phyloP scores from a whole-genome alignment of 352 stramenopile species.

The Blastocystis sp. region DNA sequence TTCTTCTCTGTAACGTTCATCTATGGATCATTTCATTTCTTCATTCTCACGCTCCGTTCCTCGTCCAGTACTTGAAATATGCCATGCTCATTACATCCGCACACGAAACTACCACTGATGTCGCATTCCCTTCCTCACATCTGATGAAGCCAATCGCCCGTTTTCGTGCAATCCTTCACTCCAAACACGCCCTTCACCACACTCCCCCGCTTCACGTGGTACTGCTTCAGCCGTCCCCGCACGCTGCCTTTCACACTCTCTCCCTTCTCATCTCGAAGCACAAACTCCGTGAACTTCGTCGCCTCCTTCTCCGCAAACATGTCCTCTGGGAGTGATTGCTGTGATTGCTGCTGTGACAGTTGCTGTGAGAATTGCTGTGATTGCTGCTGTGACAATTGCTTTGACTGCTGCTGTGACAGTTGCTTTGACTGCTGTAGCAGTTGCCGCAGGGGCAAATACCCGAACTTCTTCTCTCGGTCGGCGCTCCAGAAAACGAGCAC shows the following conservation, averaged over 20 bases:
- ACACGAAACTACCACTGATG: constrained; percentile 20
- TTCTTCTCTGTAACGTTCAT: background rate
- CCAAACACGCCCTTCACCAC: background rate
- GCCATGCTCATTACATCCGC: background rate
- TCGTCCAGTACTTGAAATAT: too few relatives aligned
- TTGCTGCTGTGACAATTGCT: too few relatives aligned
- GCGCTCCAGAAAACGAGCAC: constrained; percentile 48
- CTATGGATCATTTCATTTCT: background rate
- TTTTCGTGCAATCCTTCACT: background rate
- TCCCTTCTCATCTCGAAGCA: background rate
- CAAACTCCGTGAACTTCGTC: background rate
- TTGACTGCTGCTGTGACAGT: too few relatives aligned
- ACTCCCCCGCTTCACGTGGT: background rate
- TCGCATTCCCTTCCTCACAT: background rate
- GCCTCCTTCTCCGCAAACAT: background rate
- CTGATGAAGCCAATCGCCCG: background rate
- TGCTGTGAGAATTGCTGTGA: too few relatives aligned
- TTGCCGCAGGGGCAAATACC: background rate
- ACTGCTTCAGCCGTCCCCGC: background rate
- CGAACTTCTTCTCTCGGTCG: constrained; percentile 6
- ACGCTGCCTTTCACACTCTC: background rate
- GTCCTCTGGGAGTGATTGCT: too few relatives aligned
- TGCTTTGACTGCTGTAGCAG: background rate
- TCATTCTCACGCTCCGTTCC: background rate
- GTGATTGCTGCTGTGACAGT: too few relatives aligned